Evolutionary conservation across 163 green algal genomes (phyloP).

Genomic region (Chlorella variabilis): DNA sequence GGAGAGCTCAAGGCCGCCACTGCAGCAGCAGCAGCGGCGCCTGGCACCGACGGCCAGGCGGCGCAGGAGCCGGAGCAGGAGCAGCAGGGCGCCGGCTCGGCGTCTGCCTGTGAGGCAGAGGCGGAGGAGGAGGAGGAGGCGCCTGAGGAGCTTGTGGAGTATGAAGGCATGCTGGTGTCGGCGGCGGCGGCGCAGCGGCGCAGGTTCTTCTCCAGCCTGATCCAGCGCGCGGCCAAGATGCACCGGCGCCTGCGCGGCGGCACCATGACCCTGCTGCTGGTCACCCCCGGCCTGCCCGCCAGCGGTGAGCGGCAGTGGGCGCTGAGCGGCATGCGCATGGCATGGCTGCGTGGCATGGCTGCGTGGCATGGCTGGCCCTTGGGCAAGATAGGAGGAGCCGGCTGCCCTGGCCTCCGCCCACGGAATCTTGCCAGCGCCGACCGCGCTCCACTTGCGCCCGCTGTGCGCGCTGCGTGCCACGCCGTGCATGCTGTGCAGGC

Average conservation of each 20-base stretch:
- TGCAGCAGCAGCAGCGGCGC: neutral
- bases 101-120: too few relatives aligned
- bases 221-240: slow-evolving; percentile 85
- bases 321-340: too few relatives aligned
- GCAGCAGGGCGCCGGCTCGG: too few relatives aligned
- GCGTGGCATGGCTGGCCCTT: too few relatives aligned
- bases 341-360: too few relatives aligned
- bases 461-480: too few relatives aligned
- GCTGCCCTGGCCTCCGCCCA: too few relatives aligned
- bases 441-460: too few relatives aligned
- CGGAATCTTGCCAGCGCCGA: too few relatives aligned
- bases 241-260: slow-evolving; percentile 69
- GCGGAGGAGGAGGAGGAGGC: neutral
- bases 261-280: slow-evolving; percentile 77
- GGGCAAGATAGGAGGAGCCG: too few relatives aligned
- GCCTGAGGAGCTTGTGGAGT: slow-evolving; percentile 81
- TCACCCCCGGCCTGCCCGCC: slow-evolving; percentile 71
- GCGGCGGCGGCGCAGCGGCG: slow-evolving; percentile 80
- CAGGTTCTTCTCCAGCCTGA: slow-evolving; percentile 88
- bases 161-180: slow-evolving; percentile 91
- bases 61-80: neutral
- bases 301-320: slow-evolving; percentile 22
- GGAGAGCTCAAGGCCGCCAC: neutral
- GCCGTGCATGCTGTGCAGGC: slow-evolving; percentile 17
- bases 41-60: neutral